Conservation (phyloP, 805 yeast genomes). For the Blastobotrys mokoenaii region DNA sequence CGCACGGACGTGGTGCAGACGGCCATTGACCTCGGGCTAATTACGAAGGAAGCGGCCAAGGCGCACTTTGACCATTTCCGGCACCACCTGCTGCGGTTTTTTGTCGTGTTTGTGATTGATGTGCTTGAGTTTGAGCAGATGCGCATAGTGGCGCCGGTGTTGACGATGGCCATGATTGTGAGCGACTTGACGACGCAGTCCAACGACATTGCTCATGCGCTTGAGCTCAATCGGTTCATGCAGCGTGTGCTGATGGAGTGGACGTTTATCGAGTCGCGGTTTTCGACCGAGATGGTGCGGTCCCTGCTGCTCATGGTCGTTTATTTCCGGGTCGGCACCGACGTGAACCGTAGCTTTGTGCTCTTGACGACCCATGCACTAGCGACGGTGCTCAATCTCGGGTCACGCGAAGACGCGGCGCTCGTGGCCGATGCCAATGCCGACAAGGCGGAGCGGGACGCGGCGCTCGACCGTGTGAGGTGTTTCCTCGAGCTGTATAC, state of each 20-base stretch:
- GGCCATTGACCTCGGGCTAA: constrained; percentile 1
- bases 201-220: neutral
- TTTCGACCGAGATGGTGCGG: neutral
- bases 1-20: neutral
- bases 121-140: neutral
- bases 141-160: neutral
- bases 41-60: neutral
- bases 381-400: neutral
- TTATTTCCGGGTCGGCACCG: neutral
- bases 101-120: neutral
- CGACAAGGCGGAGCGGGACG: neutral
- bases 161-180: constrained; percentile 3
- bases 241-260: neutral
- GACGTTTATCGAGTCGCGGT: neutral
- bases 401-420: neutral
- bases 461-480: neutral
- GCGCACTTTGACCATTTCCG: neutral
- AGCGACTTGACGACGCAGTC: neutral
- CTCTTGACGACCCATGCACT: neutral
- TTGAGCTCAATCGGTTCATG: neutral
- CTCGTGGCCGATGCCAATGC: neutral
- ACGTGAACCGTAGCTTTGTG: neutral
- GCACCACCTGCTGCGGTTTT: neutral
- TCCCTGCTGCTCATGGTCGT: constrained; percentile 1
- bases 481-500: neutral